Conservation (phyloP, 2,329 filamentous ascomycete genomes). For the Paracoccidioides brasiliensis region DNA sequence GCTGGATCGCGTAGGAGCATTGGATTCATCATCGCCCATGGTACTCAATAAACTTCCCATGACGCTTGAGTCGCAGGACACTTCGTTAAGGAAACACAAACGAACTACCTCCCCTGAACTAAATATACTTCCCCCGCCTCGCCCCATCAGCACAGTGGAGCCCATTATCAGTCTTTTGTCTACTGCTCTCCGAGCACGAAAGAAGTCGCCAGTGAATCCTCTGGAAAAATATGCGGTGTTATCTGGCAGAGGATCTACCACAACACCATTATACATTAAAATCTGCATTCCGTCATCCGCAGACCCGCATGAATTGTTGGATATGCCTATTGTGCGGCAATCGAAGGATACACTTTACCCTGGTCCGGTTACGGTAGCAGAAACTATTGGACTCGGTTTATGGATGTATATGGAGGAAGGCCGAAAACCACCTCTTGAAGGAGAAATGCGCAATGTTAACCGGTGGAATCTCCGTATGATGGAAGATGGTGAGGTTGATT, state of each 20-base stretch:
- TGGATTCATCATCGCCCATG: constrained; percentile 39
- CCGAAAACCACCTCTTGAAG: constrained; percentile 39
- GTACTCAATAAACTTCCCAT: constrained; percentile 30
- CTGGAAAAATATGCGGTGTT: constrained; percentile 47
- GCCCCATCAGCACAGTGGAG: constrained; percentile 46
- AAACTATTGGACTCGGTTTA: constrained; percentile 51
- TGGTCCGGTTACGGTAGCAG: constrained; percentile 43
- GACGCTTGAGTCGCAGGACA: constrained; percentile 18
- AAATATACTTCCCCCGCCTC: constrained; percentile 45
- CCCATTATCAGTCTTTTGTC: constrained; percentile 44
- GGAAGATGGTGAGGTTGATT: constrained; percentile 54
- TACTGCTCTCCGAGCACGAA: constrained; percentile 44
- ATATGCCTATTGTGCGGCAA: constrained; percentile 44
- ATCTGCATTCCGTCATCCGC: constrained; percentile 49
- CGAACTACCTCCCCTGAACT: constrained; percentile 35
- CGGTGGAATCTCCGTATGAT: constrained; percentile 55
- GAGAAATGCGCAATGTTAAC: constrained; percentile 45
- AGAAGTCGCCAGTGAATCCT: constrained; percentile 45
- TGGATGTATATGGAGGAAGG: constrained; percentile 49
- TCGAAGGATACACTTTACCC: constrained; percentile 40
- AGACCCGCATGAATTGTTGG: constrained; percentile 42
- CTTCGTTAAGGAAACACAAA: constrained; percentile 41
- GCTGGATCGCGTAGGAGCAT: constrained; percentile 36
- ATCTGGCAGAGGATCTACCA: constrained; percentile 45
- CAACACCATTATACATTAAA: constrained; percentile 49